Percentiles rank a stretch among this genome's conserved stretches.
Evolutionary conservation across 164 flowering plant species (phyloP).

Genomic region (Cinnamomum chago): DNA sequence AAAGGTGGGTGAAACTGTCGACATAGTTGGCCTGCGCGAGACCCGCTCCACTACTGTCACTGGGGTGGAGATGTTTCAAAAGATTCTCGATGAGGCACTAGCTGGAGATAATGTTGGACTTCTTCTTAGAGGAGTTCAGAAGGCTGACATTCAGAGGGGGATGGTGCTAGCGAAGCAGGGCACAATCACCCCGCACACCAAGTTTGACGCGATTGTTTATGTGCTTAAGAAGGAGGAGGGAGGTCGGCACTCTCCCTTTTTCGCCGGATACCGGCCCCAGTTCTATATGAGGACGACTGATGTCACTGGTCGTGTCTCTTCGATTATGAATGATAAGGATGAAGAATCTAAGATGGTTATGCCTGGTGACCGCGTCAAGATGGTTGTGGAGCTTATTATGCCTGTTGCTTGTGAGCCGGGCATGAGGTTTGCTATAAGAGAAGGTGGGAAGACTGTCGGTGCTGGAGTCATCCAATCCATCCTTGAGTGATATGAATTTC

Average conservation of each 20-base stretch:
- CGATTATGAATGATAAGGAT: conserved; percentile 39
- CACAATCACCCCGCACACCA: conserved; percentile 33
- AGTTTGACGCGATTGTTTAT: conserved; percentile 30
- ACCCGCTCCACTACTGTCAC: conserved; percentile 31
- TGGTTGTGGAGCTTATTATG: conserved; percentile 33
- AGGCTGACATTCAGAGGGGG: conserved; percentile 36
- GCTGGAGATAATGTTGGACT: conserved; percentile 41
- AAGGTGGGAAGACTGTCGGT: conserved; percentile 42
- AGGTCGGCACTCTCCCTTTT: conserved; percentile 38
- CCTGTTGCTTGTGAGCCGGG: conserved; percentile 38
- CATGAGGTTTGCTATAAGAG: conserved; percentile 42
- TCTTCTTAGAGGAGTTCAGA: conserved; percentile 31
- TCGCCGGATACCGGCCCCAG: conserved; percentile 31
- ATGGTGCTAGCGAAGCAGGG: conserved; percentile 38
- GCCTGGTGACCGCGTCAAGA: conserved; percentile 40
- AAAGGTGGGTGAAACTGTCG: conserved; percentile 31
- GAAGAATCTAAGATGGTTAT: conserved; percentile 40
- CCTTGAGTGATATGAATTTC: conserved; percentile 18
- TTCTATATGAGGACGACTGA: conserved; percentile 41
- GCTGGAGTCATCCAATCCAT: conserved; percentile 35
- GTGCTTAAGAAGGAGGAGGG: conserved; percentile 40
- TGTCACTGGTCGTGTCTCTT: conserved; percentile 31
- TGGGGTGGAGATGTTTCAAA: conserved; percentile 39
- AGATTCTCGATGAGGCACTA: conserved; percentile 32
- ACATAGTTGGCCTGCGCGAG: conserved; percentile 28